These are phyloP conservation scores for Exophiala bonariae DNA, from an alignment of 2,329 filamentous ascomycete species.

Conservation along the genomic window DNA sequence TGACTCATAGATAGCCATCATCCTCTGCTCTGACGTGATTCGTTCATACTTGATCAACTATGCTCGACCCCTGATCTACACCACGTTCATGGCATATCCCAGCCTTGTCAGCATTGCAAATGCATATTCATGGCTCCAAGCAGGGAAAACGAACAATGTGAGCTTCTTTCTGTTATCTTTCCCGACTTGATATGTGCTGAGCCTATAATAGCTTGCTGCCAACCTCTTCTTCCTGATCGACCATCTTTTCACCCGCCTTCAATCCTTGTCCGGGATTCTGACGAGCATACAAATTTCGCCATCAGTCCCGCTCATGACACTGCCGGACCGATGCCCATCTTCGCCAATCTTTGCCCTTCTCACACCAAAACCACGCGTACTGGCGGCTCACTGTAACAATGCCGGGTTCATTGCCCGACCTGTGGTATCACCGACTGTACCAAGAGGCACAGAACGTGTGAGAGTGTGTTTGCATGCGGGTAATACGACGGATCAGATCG, in stretches of 20 bases:
- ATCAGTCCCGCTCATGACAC: conserved; percentile 16
- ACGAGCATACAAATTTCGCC: conserved; percentile 20
- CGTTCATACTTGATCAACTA: conserved; percentile 72
- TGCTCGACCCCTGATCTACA: conserved; percentile 73
- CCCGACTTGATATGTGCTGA: conserved; percentile 3
- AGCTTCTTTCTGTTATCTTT: conserved; percentile 24
- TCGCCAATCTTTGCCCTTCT: conserved; percentile 68
- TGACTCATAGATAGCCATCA: conserved; percentile 48
- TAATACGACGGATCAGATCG: conserved; percentile 60
- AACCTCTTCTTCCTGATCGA: conserved; percentile 50
- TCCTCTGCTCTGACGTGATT: conserved; percentile 62
- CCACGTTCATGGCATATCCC: conserved; percentile 66
- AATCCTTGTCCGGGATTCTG: conserved; percentile 35
- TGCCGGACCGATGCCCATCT: conserved; percentile 38
- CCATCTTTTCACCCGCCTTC: conserved; percentile 48
- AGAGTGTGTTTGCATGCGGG: conserved; percentile 68
- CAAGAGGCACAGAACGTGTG: conserved; percentile 62
- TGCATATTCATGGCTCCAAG: conserved; percentile 57
- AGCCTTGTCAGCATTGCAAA: conserved; percentile 60
- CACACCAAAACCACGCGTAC: conserved; percentile 56
- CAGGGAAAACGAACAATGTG: conserved; percentile 50
- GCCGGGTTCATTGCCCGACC: conserved; percentile 62
- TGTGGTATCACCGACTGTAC: conserved; percentile 69
- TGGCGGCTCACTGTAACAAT: conserved; percentile 62
- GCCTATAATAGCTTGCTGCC: conserved; percentile 37